phyloP scores from a whole-genome alignment of 1,284 basidiomycete genomes.

The Megacollybia platyphylla region DNA sequence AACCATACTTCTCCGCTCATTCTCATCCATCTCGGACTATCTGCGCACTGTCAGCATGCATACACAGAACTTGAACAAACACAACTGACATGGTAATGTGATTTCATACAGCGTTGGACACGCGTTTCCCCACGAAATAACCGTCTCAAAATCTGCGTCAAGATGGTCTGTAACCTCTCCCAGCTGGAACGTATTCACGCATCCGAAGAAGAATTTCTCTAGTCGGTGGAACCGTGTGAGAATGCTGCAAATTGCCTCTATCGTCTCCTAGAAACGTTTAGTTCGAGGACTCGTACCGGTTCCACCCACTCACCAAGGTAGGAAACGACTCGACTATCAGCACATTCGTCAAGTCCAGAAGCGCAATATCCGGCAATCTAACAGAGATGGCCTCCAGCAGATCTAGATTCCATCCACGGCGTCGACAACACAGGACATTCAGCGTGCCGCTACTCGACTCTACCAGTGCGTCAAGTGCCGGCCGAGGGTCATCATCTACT shows the following conservation, averaged over 20 bases:
- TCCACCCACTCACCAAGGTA: constrained; percentile 11
- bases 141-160: constrained; percentile 19
- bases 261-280: constrained; percentile 10
- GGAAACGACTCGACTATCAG: constrained; percentile 15
- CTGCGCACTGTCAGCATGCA: constrained; percentile 6
- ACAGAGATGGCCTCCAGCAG: constrained; percentile 17
- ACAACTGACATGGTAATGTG: constrained; percentile 18
- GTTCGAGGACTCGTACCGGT: background rate
- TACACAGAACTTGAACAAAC: constrained; percentile 9
- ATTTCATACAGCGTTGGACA: constrained; percentile 21
- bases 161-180: constrained; percentile 13
- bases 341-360: constrained; percentile 18
- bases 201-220: constrained; percentile 15
- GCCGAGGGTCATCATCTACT: constrained; percentile 13
- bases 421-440: constrained; percentile 18
- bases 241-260: constrained; percentile 12
- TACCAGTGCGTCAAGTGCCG: constrained; percentile 15
- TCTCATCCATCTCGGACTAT: constrained; percentile 15
- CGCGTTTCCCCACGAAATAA: constrained; percentile 18
- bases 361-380: constrained; percentile 17
- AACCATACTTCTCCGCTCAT: constrained; percentile 18
- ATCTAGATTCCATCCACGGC: constrained; percentile 22
- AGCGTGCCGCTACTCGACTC: constrained; percentile 15
- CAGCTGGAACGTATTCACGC: constrained; percentile 17
- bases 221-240: constrained; percentile 18